A percentile compares a stretch with the other conserved stretches of the same genome.
These are phyloP conservation scores for Platanthera guangdongensis DNA, from an alignment of 106 monocot genomes.

Conservation along the genomic window DNA sequence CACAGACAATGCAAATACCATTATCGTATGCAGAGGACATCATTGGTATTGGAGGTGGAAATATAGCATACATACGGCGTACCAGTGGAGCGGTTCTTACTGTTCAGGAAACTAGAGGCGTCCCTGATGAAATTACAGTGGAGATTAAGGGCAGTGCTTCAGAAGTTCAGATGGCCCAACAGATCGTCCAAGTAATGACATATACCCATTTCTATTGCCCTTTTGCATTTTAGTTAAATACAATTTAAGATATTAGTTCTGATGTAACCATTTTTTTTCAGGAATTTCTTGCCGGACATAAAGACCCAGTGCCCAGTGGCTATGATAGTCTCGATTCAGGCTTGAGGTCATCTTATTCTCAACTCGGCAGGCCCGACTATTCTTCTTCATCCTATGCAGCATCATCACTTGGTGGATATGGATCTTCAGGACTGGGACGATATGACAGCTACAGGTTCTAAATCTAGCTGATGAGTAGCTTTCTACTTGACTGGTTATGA, in stretches of 20 bases:
- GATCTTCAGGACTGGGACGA: conserved; percentile 27
- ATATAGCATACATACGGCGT: conserved; percentile 47
- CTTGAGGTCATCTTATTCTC: conserved; percentile 39
- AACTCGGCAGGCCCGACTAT: conserved; percentile 23
- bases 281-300: conserved; percentile 44
- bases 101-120: conserved; percentile 37
- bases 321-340: conserved; percentile 29
- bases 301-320: conserved; percentile 25
- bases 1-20: conserved; percentile 64
- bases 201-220: not conserved
- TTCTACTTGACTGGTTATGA: not conserved
- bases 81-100: conserved; percentile 51
- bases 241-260: not conserved
- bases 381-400: conserved; percentile 5
- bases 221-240: not conserved
- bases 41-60: conserved; percentile 44
- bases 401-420: conserved; percentile 29
- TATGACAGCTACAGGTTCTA: conserved; percentile 26
- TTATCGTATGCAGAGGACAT: conserved; percentile 57
- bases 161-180: conserved; percentile 49
- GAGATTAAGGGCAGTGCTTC: conserved; percentile 55
- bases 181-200: conserved; percentile 44
- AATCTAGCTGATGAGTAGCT: not conserved
- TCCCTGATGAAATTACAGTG: conserved; percentile 48
- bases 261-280: conserved; percentile 3